Evolutionary conservation across 805 yeast genomes (phyloP).

Genomic region (Kazachstania africana): DNA sequence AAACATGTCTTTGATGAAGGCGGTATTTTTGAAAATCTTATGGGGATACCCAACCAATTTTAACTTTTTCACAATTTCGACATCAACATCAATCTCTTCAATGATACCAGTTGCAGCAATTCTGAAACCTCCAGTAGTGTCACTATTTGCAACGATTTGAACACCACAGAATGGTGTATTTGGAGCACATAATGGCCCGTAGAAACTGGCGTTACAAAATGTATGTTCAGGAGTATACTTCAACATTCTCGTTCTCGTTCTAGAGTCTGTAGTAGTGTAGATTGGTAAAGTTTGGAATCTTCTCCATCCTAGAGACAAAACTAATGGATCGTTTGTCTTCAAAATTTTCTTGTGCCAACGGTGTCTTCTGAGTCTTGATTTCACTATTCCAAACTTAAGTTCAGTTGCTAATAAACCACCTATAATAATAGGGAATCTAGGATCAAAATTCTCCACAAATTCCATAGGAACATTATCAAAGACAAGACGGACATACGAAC

Average conservation of each 20-base stretch:
- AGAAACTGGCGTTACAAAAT: slow-evolving; percentile 88
- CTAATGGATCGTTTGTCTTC: slow-evolving; percentile 91
- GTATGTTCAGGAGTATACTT: slow-evolving; percentile 98
- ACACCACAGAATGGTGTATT: slow-evolving; percentile 96
- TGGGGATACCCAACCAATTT: slow-evolving; percentile 92
- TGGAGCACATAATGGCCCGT: slow-evolving; percentile 95
- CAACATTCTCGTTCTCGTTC: slow-evolving; percentile 95
- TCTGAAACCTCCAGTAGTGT: slow-evolving; percentile 82
- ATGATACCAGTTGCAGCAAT: slow-evolving; percentile 96
- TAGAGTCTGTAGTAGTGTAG: slow-evolving; percentile 91
- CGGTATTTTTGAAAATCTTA: slow-evolving; percentile 90
- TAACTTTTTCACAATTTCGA: slow-evolving; percentile 90
- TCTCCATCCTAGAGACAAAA: slow-evolving; percentile 94
- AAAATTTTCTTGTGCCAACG: slow-evolving; percentile 97
- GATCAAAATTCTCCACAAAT: slow-evolving; percentile 75
- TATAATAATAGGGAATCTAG: slow-evolving; percentile 71
- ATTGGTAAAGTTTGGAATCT: slow-evolving; percentile 94
- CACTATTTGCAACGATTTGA: slow-evolving; percentile 71
- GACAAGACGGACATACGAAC: slow-evolving; percentile 84
- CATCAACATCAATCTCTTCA: slow-evolving; percentile 78
- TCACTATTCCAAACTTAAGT: slow-evolving; percentile 82
- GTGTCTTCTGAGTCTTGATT: slow-evolving; percentile 91
- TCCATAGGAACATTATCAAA: slow-evolving; percentile 82
- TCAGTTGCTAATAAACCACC: slow-evolving; percentile 91
- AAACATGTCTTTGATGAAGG: slow-evolving; percentile 95